A percentile compares a stretch with the other conserved stretches of the same genome.
These are phyloP conservation scores for Podaxis mareebaensis DNA, from an alignment of 768 basidiomycete genomes.

Conservation along the genomic window DNA sequence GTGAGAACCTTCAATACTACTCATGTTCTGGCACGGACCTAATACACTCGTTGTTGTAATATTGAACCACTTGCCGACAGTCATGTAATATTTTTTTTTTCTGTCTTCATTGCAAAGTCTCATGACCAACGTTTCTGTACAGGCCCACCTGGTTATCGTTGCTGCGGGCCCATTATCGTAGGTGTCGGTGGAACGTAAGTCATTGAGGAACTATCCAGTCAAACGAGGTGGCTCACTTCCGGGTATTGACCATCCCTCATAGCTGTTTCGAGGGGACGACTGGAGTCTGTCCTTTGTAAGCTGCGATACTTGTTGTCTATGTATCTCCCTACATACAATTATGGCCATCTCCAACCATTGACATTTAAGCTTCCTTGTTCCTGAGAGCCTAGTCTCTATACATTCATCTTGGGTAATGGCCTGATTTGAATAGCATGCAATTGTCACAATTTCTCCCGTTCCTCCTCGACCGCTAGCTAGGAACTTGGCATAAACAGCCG, in stretches of 20 bases:
- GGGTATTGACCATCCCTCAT: background rate
- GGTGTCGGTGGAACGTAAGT: conserved; percentile 4
- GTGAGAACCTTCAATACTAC: background rate
- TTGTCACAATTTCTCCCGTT: too few species aligned
- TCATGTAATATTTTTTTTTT: background rate
- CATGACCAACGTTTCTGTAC: background rate
- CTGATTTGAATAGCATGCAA: too few species aligned
- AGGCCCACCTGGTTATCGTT: background rate
- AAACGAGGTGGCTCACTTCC: background rate
- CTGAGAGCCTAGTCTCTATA: background rate
- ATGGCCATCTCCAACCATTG: background rate
- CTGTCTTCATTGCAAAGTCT: background rate
- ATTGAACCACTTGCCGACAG: background rate
- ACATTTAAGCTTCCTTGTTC: background rate
- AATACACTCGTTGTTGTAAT: background rate
- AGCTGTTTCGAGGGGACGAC: background rate
- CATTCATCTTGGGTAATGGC: too few species aligned
- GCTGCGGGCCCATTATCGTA: background rate
- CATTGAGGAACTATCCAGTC: background rate
- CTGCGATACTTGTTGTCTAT: background rate
- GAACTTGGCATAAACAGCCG: too few species aligned
- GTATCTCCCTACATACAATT: background rate
- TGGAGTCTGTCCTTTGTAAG: background rate
- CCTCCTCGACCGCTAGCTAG: too few species aligned
- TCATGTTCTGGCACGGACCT: background rate